These are phyloP conservation scores for Gomphus bonarii DNA, from an alignment of 1,284 basidiomycete genomes.

Conservation along the genomic window DNA sequence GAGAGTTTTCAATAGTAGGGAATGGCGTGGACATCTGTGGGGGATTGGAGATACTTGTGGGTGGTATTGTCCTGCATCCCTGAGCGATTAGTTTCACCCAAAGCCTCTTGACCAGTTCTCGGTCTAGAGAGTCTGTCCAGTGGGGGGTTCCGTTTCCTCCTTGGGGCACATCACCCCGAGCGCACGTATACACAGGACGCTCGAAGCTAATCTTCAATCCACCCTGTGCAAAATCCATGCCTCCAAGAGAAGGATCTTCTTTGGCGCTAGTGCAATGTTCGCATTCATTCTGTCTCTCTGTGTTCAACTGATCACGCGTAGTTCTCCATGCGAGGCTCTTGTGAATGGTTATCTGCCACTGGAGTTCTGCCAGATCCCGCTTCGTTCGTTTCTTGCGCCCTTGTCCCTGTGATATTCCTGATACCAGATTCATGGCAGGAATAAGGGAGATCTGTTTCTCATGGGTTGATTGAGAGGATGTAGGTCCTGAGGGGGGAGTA, in stretches of 20 bases:
- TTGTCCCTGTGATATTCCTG: neutral
- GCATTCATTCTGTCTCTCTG: neutral
- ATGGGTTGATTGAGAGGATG: neutral
- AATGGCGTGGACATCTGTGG: neutral
- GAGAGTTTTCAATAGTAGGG: neutral
- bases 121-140: neutral
- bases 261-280: neutral
- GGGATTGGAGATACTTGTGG: neutral
- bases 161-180: neutral
- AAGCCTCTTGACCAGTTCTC: neutral
- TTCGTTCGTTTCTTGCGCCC: neutral
- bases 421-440: neutral
- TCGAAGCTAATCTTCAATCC: neutral
- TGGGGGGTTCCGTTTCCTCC: neutral
- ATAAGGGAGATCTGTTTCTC: neutral
- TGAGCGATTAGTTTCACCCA: neutral
- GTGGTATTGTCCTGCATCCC: neutral
- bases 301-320: neutral
- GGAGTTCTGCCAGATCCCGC: neutral
- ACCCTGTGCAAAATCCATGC: neutral
- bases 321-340: constrained; percentile 1
- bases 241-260: neutral
- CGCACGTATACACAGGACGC: neutral
- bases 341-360: neutral
- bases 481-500: neutral